Evolutionary conservation across 1,139 yeast species (phyloP).

Genomic region (Lodderomyces margitis): DNA sequence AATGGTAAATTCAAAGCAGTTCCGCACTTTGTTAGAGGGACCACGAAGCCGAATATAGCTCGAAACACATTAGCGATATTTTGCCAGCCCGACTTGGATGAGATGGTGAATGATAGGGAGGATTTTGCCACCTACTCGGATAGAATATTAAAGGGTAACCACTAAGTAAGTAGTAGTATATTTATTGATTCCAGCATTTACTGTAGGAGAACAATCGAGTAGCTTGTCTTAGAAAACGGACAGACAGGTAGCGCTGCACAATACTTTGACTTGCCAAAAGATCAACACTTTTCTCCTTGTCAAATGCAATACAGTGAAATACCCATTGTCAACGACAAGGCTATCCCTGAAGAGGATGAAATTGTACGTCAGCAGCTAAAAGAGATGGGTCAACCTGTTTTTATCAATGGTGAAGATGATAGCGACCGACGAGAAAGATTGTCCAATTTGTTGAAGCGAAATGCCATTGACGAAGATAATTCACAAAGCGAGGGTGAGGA

Average conservation of each 20-base stretch:
- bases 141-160: constrained; percentile 35
- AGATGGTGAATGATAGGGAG: constrained; percentile 40
- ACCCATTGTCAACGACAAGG: constrained; percentile 27
- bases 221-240: too few species aligned
- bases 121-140: constrained; percentile 52
- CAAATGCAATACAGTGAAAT: constrained; percentile 21
- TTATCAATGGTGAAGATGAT: constrained; percentile 58
- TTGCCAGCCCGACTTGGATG: constrained; percentile 60
- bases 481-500: constrained; percentile 28
- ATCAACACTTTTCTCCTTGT: background rate
- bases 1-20: constrained; percentile 55
- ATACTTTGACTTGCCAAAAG: too few species aligned
- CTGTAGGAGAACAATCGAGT: too few species aligned
- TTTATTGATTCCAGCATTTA: too few species aligned
- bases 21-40: constrained; percentile 57
- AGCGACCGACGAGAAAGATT: constrained; percentile 62
- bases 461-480: constrained; percentile 20
- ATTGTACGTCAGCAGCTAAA: constrained; percentile 53
- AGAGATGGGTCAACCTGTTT: constrained; percentile 57
- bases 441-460: constrained; percentile 21
- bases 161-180: constrained; percentile 14
- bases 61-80: constrained; percentile 64
- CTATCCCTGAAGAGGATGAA: constrained; percentile 62
- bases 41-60: constrained; percentile 33
- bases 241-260: too few species aligned